Base-by-base conservation (phyloP, 2,329 filamentous ascomycete species). In the Talaromyces sp. region DNA sequence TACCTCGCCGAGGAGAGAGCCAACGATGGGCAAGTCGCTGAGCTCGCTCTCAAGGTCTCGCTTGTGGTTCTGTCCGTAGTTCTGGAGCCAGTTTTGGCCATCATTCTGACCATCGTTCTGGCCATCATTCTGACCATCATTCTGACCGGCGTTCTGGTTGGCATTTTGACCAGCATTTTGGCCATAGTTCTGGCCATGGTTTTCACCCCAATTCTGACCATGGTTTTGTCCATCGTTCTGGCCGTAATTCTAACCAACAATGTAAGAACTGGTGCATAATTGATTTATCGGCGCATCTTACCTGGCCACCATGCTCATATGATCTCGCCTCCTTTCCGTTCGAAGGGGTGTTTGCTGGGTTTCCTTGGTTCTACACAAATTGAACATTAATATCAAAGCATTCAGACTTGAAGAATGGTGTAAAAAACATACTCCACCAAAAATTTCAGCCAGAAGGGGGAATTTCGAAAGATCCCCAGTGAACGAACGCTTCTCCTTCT, bases 361-460 rank as follows among this genome's bases (percentile, higher is more conserved):
- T 40, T 10, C 5, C 47, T 51, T 57, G 56, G 42, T 56, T n/a
- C 57, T 60, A 10, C 6, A 17, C n/a, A 11, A 10, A 17, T 11
- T 4, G 2, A 3, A 19, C 5, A 4, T 19, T 39, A 2, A 17
- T 20, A 19, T 8, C 20, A 2, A 11, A 19, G 2, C 3, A n/a
- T 19, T 6, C 4, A 39, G 9, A 27, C 5, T 39, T n/a, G 10
- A 19, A 7, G 7, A 4, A 19, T 19, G 7, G 11, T 39, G 8
- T 13, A 13, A 6, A 4, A 13, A 19, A 55, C 61, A 13, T 54
- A 63, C 61, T 20, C 55, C 58, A 40, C 55, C 53, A 27, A 60
- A 55, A 3, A 60, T n/a, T 2, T 52, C 40, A 30, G 52, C 55
- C 43, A 60, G 32, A 1, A 60, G 6, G 3, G 58, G 58, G 14